These are phyloP conservation scores for Trichoderma sp. DNA, from an alignment of 2,329 filamentous ascomycete genomes.

Conservation along the genomic window DNA sequence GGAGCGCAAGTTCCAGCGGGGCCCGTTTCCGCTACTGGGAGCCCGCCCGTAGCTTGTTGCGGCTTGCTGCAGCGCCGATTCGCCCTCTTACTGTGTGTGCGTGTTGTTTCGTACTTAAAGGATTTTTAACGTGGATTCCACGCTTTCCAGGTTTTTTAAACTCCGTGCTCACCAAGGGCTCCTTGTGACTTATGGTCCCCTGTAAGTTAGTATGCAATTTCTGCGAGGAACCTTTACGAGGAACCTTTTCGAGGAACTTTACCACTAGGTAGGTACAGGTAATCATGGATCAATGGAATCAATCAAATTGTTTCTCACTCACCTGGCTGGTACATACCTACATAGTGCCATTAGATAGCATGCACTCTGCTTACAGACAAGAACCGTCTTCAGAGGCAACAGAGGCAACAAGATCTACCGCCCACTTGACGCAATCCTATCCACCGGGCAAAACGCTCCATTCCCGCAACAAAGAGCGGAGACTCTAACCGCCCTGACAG, in stretches of 20 bases:
- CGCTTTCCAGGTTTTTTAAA: too few species aligned
- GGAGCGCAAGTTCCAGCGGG: slow-evolving; percentile 19
- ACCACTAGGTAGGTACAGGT: background rate
- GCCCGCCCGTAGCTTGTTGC: background rate
- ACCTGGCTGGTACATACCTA: too few species aligned
- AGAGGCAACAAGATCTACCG: slow-evolving; percentile 2
- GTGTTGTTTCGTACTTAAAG: background rate
- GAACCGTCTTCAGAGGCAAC: background rate
- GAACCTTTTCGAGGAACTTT: background rate
- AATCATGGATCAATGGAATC: background rate
- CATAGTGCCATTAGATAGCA: background rate
- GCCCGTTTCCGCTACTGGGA: background rate
- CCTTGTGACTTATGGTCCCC: background rate
- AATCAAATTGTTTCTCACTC: too few species aligned
- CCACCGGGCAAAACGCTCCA: background rate
- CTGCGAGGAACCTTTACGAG: background rate
- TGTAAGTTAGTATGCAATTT: background rate
- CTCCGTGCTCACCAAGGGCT: background rate
- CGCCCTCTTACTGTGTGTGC: background rate
- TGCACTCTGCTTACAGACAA: background rate
- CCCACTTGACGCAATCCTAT: slow-evolving; percentile 9
- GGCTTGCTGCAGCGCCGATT: background rate
- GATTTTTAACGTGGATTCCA: background rate
- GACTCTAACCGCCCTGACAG: background rate
- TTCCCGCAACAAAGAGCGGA: slow-evolving; percentile 1